Conservation (phyloP, 2,329 filamentous ascomycete species). For the Xylogone sp. region DNA sequence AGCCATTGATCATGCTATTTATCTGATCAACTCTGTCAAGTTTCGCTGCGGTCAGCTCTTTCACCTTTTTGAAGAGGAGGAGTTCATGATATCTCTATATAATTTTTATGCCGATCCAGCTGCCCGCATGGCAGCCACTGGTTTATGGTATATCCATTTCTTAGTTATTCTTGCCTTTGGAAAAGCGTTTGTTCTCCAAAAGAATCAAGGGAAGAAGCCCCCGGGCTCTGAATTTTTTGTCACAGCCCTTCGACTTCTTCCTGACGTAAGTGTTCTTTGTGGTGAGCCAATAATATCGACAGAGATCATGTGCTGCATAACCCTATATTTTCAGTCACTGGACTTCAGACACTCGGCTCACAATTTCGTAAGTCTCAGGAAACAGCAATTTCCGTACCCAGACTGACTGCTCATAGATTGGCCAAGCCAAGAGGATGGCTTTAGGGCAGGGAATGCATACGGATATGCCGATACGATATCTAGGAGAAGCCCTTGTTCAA, state of each 20-base stretch:
- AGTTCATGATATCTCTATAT: slow-evolving; percentile 41
- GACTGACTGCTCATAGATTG: slow-evolving; percentile 31
- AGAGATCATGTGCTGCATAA: slow-evolving; percentile 47
- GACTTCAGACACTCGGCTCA: slow-evolving; percentile 44
- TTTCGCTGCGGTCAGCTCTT: slow-evolving; percentile 52
- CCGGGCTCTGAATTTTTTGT: slow-evolving; percentile 44
- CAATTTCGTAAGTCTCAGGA: slow-evolving; percentile 33
- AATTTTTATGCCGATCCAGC: slow-evolving; percentile 35
- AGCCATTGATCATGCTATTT: slow-evolving; percentile 46
- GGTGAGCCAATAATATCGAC: slow-evolving; percentile 41
- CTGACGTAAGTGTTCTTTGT: slow-evolving; percentile 36
- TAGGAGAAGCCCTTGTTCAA: slow-evolving; percentile 38
- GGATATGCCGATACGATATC: slow-evolving; percentile 40
- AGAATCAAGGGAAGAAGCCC: slow-evolving; percentile 33
- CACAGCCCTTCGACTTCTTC: slow-evolving; percentile 39
- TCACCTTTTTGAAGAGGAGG: slow-evolving; percentile 49
- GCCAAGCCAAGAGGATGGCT: slow-evolving; percentile 47
- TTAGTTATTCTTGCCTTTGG: slow-evolving; percentile 51
- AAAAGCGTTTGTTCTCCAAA: slow-evolving; percentile 45
- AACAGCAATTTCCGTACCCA: not conserved
- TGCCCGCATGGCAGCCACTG: slow-evolving; percentile 20
- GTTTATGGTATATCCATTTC: slow-evolving; percentile 50
- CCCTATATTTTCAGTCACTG: slow-evolving; percentile 48
- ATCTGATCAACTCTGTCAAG: slow-evolving; percentile 52
- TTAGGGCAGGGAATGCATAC: slow-evolving; percentile 49